phyloP scores from a whole-genome alignment of 2,329 filamentous ascomycete species.

The Sordariomycetes sp. region DNA sequence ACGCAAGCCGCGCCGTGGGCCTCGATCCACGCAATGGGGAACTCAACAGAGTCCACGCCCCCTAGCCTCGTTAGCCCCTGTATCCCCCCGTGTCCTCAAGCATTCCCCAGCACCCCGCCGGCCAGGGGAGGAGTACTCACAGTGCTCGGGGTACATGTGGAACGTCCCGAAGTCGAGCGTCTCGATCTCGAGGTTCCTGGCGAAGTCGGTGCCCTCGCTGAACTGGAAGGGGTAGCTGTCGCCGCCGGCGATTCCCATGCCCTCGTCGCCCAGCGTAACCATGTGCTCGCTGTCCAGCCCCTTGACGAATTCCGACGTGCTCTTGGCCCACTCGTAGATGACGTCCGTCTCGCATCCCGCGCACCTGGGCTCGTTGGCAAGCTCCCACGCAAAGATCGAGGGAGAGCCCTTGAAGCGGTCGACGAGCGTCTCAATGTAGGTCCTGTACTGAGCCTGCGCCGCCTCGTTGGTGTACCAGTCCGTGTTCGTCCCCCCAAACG shows the following conservation, averaged over 20 bases:
- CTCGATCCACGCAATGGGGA: conserved; percentile 10
- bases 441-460: conserved; percentile 40
- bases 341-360: conserved; percentile 42
- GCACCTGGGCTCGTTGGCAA: conserved; percentile 46
- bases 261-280: conserved; percentile 49
- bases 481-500: conserved; percentile 38
- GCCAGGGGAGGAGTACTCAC: conserved; percentile 10
- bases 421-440: conserved; percentile 34
- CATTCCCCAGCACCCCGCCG: background rate
- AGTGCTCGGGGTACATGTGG: conserved; percentile 16
- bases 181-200: conserved; percentile 32
- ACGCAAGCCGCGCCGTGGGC: conserved; percentile 14
- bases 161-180: conserved; percentile 34
- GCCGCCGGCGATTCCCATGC: conserved; percentile 32
- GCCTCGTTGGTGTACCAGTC: conserved; percentile 42
- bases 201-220: conserved; percentile 36
- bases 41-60: conserved; percentile 1
- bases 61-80: background rate
- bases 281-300: conserved; percentile 47
- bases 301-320: conserved; percentile 49
- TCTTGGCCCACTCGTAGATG: conserved; percentile 45
- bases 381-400: conserved; percentile 40
- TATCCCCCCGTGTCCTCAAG: background rate
- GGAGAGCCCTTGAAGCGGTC: conserved; percentile 30
- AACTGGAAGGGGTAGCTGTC: conserved; percentile 36